Conservation (phyloP, 495 filamentous ascomycete species). For the Trichoderma asperelloides region DNA sequence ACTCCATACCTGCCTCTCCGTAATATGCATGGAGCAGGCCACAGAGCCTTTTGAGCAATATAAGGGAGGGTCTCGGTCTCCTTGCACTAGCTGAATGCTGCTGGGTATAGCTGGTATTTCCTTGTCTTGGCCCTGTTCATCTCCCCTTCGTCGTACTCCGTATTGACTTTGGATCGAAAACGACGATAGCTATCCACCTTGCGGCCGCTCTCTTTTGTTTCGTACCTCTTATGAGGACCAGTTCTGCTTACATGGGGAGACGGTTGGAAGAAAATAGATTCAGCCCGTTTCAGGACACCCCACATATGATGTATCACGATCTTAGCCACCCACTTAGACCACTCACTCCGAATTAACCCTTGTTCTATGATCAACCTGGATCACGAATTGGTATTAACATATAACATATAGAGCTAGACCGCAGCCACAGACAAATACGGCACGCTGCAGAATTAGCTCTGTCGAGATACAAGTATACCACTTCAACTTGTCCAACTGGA, state of each 20-base stretch:
- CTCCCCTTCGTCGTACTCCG: not conserved
- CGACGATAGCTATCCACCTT: not conserved
- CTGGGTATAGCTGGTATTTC: not conserved
- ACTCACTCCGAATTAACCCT: not conserved
- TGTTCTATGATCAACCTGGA: not conserved
- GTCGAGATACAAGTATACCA: no score
- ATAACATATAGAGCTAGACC: not conserved
- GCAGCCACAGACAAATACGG: not conserved
- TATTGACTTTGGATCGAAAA: not conserved
- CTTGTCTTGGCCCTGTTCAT: not conserved
- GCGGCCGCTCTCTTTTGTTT: not conserved
- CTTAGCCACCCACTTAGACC: slow-evolving; percentile 1
- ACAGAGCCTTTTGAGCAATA: not conserved
- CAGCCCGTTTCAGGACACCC: slow-evolving; percentile 2
- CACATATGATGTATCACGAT: slow-evolving; percentile 6
- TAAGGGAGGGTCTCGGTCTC: not conserved
- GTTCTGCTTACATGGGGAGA: not conserved
- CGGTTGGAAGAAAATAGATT: not conserved
- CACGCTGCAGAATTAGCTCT: no score
- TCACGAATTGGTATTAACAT: not conserved
- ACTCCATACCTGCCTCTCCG: not conserved
- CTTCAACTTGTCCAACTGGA: no score
- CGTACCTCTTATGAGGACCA: not conserved
- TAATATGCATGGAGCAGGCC: not conserved
- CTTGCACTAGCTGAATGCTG: not conserved